These are phyloP conservation scores for Penicillium glabrum DNA, from an alignment of 2,329 filamentous ascomycete species.

Conservation along the genomic window DNA sequence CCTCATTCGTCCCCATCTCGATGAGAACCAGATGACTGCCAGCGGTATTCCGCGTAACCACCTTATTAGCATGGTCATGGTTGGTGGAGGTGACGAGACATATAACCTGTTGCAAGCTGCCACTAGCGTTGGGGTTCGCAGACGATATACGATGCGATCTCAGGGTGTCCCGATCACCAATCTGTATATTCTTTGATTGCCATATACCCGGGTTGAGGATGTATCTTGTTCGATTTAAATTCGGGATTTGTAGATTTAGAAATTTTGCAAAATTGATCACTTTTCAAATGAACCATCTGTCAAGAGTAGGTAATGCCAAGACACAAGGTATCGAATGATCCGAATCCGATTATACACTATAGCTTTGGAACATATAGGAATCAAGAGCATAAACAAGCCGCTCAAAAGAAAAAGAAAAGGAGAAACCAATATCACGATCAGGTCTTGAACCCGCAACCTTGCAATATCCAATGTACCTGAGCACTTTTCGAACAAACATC, in stretches of 20 bases:
- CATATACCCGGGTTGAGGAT: constrained; percentile 14
- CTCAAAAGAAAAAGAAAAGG: too few relatives aligned
- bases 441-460: too few relatives aligned
- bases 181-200: constrained; percentile 62
- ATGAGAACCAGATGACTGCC: constrained; percentile 70
- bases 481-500: too few relatives aligned
- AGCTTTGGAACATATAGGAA: too few relatives aligned
- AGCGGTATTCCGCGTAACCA: constrained; percentile 68
- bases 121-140: constrained; percentile 70
- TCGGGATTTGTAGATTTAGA: neutral
- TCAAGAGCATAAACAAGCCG: too few relatives aligned
- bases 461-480: too few relatives aligned
- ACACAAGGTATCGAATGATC: too few relatives aligned
- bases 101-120: constrained; percentile 64
- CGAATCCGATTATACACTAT: too few relatives aligned
- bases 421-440: too few relatives aligned
- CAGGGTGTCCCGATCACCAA: constrained; percentile 78
- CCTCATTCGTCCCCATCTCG: constrained; percentile 68
- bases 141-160: constrained; percentile 77
- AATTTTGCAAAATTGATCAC: neutral
- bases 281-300: too few relatives aligned
- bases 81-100: constrained; percentile 67
- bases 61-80: constrained; percentile 79
- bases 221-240: neutral
- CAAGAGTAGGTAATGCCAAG: too few relatives aligned